Percentiles rank a stretch among this genome's conserved stretches.
Evolutionary conservation across 1,284 basidiomycete genomes (phyloP).

Genomic region (Coniophora puteana): DNA sequence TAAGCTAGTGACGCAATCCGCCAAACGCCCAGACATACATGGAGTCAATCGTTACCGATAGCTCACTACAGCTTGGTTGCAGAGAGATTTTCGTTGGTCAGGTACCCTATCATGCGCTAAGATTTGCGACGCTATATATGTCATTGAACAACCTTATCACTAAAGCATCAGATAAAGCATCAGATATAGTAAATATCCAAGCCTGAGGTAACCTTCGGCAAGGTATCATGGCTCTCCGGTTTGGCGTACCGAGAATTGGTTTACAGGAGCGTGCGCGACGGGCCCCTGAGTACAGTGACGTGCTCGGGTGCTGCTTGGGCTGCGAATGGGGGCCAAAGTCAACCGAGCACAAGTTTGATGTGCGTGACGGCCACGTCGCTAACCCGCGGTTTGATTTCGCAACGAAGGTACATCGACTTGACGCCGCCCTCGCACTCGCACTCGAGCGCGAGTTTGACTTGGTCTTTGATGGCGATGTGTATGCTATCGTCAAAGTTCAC

Average conservation of each 20-base stretch:
- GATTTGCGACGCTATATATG: no score
- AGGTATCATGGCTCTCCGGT: conserved; percentile 88
- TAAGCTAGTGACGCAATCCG: no score
- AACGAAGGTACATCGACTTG: conserved; percentile 87
- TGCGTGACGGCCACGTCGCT: conserved; percentile 78
- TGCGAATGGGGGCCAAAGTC: conserved; percentile 73
- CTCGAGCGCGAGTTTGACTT: conserved; percentile 74
- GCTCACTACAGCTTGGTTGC: no score
- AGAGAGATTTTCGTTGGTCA: no score
- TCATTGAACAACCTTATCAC: no score
- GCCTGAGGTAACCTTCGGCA: no score
- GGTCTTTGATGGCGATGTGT: conserved; percentile 85
- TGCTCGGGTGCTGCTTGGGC: conserved; percentile 97
- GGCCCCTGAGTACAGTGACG: conserved; percentile 86
- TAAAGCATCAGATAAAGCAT: no score
- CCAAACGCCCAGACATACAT: no score
- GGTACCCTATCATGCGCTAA: no score
- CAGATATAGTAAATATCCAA: no score
- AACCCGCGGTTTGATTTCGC: conserved; percentile 91
- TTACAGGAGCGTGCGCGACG: conserved; percentile 81
- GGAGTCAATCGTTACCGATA: no score
- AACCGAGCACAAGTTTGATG: conserved; percentile 64
- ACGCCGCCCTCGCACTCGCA: conserved; percentile 94
- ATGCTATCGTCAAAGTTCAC: conserved; percentile 48
- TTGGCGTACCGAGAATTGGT: conserved; percentile 81